phyloP scores from a whole-genome alignment of 2,329 filamentous ascomycete genomes.

The Alternaria brassicae region DNA sequence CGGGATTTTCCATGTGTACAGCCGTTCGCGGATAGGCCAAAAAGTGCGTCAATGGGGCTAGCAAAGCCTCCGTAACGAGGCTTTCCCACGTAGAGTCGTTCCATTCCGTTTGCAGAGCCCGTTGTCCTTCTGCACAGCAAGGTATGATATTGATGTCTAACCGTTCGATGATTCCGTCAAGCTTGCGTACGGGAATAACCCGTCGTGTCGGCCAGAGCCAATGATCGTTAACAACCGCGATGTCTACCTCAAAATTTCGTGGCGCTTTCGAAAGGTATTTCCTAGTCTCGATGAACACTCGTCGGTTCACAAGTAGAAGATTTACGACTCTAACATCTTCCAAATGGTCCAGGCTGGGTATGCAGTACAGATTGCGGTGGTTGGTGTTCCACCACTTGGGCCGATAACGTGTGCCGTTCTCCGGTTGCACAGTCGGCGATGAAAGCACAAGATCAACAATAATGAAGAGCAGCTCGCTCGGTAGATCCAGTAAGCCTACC shows the following conservation, averaged over 20 bases:
- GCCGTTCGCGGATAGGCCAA: not conserved
- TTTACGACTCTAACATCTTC: not conserved
- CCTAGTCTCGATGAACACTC: not conserved
- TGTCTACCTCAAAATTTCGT: conserved; percentile 2
- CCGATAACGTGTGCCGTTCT: conserved; percentile 12
- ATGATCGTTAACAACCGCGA: not conserved
- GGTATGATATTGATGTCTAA: not conserved
- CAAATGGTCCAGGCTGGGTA: not conserved
- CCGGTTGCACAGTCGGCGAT: not conserved
- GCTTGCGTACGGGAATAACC: not conserved
- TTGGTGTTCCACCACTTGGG: not conserved
- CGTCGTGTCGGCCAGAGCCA: conserved; percentile 6
- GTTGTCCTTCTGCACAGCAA: not conserved
- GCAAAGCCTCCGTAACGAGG: not conserved
- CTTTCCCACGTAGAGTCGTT: not conserved
- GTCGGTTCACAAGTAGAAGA: not conserved
- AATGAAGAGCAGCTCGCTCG: conserved; percentile 18
- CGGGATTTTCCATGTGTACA: not conserved
- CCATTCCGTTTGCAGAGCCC: not conserved
- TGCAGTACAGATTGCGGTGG: conserved; percentile 7
- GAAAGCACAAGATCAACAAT: conserved; percentile 19
- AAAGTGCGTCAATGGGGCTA: not conserved
- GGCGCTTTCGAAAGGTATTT: conserved; percentile 1
- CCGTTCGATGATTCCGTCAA: conserved; percentile 2
- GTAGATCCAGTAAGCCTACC: conserved; percentile 18